These are phyloP conservation scores for Aspergillus sp. DNA, from an alignment of 2,329 filamentous ascomycete genomes.

Conservation along the genomic window DNA sequence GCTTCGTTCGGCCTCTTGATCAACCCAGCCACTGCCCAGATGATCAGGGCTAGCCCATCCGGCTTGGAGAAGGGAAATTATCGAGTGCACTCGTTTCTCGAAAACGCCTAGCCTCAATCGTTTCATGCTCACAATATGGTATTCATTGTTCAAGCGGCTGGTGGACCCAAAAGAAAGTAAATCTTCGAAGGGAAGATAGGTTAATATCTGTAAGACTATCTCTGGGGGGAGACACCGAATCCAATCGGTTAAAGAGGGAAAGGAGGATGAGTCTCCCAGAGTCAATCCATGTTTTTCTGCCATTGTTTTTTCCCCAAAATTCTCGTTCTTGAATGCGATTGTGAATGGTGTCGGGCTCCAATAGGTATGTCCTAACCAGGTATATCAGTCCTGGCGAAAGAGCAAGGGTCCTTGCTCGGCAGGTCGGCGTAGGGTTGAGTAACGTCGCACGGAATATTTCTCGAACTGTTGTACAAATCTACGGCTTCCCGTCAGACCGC, in stretches of 20 bases:
- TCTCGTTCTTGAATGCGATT: background rate
- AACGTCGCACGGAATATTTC: background rate
- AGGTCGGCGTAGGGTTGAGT: background rate
- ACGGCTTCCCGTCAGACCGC: background rate
- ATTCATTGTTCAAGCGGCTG: constrained; percentile 26
- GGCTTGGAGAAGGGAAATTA: constrained; percentile 31
- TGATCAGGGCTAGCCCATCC: constrained; percentile 24
- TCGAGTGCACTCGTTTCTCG: constrained; percentile 31
- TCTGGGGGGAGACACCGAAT: constrained; percentile 31
- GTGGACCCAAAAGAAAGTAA: constrained; percentile 34
- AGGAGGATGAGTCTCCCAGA: background rate
- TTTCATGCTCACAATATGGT: constrained; percentile 29
- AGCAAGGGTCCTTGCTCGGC: background rate
- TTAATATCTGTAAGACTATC: constrained; percentile 31
- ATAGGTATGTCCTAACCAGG: background rate
- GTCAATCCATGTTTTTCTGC: background rate
- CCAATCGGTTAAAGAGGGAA: constrained; percentile 15
- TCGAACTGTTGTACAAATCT: background rate
- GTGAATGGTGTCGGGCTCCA: background rate
- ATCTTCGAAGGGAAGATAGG: constrained; percentile 28
- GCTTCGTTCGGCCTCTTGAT: constrained; percentile 5
- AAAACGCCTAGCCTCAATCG: constrained; percentile 34
- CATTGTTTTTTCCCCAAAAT: background rate
- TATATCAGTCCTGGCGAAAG: background rate
- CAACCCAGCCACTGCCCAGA: background rate